Evolutionary conservation across 768 basidiomycete species (phyloP), one percentile per base, ranked within the genome.

Genomic region (Phlegmacium glaucopus): DNA sequence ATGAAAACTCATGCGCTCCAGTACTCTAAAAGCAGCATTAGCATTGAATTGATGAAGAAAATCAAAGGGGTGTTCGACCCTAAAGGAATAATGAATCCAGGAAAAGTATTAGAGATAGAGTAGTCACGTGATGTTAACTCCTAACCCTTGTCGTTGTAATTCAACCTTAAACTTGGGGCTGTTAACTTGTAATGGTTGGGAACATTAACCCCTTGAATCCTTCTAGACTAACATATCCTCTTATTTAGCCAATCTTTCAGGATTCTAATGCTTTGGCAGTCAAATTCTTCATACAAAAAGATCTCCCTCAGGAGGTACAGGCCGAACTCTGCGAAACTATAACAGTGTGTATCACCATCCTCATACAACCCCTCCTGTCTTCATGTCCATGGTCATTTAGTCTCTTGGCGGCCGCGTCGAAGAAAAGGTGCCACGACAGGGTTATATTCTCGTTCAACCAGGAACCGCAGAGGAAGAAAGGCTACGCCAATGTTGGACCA

Each of bases 61-160:
- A 83, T 99, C 60, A 97, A 97, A 68, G 64, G 77, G 11, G 61
- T 94, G 22, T 94, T 97, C 63, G 95, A 98, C 66, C 90, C 91
- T 4, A 76, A 80, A 28, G 87, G 90, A 4, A 92, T 97, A 56
- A 87, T 98, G 83, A 95, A 94, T 60, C 94, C 93, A 1, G 85
- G 87, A 27, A 93, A 93, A 63, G 87, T 93, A 42, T 59, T 92
- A 36, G 72, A 58, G 72, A 67, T 50, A n/a, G n/a, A n/a, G 48
- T 17, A 38, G 16, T 32, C 40, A 16, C 25, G 16, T 42, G 34
- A 39, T 22, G 39, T 26, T 58, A 62, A 61, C 64, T n/a, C 69
- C 68, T 69, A 69, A 71, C 70, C 63, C 41, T n/a, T 56, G 36
- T 47, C 42, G 41, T 36, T 43, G 46, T 28, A 61, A 70, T 72